phyloP scores from a whole-genome alignment of 31 red algal genomes.

The Asparagopsis taxiformis region DNA sequence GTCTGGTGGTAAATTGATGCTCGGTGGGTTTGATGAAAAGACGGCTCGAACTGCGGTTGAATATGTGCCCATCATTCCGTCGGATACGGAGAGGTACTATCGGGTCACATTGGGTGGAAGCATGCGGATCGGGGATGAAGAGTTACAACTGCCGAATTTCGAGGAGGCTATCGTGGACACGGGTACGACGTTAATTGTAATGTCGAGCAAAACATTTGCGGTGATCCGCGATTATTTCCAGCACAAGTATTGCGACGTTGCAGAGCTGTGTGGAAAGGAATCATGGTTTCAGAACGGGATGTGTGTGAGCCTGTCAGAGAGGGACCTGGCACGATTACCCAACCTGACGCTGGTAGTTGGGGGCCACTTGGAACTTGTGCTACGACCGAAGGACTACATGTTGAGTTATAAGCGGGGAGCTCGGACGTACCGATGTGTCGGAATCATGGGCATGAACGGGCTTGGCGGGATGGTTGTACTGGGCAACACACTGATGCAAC shows the following conservation, averaged over 20 bases:
- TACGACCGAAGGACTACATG: slow-evolving; percentile 86
- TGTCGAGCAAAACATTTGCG: slow-evolving; percentile 58
- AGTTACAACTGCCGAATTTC: slow-evolving; percentile 67
- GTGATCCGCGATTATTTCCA: slow-evolving; percentile 67
- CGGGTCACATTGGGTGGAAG: slow-evolving; percentile 65
- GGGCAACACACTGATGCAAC: slow-evolving; percentile 87
- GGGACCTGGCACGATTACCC: slow-evolving; percentile 56
- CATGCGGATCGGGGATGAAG: slow-evolving; percentile 50
- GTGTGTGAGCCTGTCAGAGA: slow-evolving; percentile 76
- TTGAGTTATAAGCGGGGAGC: slow-evolving; percentile 42
- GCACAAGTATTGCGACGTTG: slow-evolving; percentile 65
- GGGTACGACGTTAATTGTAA: slow-evolving; percentile 90
- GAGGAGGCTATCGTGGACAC: slow-evolving; percentile 86
- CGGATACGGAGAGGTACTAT: slow-evolving; percentile 59
- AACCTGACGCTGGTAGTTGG: slow-evolving; percentile 56
- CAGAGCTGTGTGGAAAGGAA: slow-evolving; percentile 71
- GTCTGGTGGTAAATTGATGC: slow-evolving; percentile 76
- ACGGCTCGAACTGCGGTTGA: slow-evolving; percentile 29
- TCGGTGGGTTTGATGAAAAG: slow-evolving; percentile 63
- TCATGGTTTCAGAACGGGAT: slow-evolving; percentile 84
- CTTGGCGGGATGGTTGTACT: slow-evolving; percentile 75
- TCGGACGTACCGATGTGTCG: slow-evolving; percentile 77
- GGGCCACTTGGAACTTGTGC: slow-evolving; percentile 39
- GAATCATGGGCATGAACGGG: slow-evolving; percentile 85
- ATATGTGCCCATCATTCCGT: slow-evolving; percentile 64